Evolutionary conservation across 129 eudicot species (phyloP).

Genomic region (Flaveria sonorensis): DNA sequence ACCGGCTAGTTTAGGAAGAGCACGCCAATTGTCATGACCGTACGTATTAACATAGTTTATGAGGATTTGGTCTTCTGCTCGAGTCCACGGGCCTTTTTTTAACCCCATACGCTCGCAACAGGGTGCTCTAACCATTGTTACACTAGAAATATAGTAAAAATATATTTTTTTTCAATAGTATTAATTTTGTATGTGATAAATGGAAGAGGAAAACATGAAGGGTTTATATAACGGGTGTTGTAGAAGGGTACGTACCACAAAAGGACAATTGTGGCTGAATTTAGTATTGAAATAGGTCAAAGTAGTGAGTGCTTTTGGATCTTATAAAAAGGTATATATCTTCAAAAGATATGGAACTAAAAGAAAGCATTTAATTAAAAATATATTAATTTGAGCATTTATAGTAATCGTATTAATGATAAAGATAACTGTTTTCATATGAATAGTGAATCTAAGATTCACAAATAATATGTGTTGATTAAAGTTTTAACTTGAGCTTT

Average conservation of each 20-base stretch:
- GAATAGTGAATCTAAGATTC: not conserved
- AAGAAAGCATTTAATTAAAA: not conserved
- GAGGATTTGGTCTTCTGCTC: slow-evolving; percentile 60
- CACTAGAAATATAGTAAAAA: not conserved
- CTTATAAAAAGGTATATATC: not conserved
- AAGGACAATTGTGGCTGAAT: slow-evolving; percentile 25
- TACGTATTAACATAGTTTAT: slow-evolving; percentile 42
- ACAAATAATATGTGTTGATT: not conserved
- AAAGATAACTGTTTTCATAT: not conserved
- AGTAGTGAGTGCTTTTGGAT: slow-evolving; percentile 11
- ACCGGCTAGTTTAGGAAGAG: slow-evolving; percentile 84
- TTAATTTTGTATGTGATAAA: not conserved
- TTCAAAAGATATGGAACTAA: not conserved
- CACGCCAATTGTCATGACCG: slow-evolving; percentile 83
- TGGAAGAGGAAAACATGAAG: not conserved
- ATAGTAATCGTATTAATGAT: not conserved
- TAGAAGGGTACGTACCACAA: slow-evolving; percentile 16
- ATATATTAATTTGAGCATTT: not conserved
- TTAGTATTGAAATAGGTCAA: slow-evolving; percentile 18
- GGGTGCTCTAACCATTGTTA: slow-evolving; percentile 72
- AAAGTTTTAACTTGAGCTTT: not conserved
- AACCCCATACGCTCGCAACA: slow-evolving; percentile 80
- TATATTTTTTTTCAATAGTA: not conserved
- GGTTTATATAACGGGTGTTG: slow-evolving; percentile 28
- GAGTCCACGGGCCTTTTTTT: slow-evolving; percentile 90